A percentile compares a stretch with the other conserved stretches of the same genome.
These are phyloP conservation scores for Chlorella variabilis DNA, from an alignment of 163 green algal species.

Conservation along the genomic window DNA sequence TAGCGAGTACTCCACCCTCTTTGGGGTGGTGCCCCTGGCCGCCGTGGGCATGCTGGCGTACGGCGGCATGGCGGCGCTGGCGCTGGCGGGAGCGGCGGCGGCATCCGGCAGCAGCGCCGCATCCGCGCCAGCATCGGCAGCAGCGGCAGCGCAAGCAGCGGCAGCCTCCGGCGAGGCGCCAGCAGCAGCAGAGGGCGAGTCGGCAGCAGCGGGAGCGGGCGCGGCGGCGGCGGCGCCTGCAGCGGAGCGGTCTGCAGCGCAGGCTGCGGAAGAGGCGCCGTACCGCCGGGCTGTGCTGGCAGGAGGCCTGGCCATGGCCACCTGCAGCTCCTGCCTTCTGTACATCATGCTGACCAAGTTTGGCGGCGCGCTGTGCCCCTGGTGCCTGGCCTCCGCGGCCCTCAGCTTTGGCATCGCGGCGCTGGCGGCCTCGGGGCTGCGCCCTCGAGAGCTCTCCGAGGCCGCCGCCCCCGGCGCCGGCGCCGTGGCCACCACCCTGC, in stretches of 20 bases:
- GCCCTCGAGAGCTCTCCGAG: constrained; percentile 47
- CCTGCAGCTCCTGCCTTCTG: constrained; percentile 66
- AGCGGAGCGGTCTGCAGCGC: not conserved
- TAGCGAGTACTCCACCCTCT: constrained; percentile 79
- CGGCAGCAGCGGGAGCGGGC: too few species aligned
- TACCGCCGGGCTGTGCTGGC: constrained; percentile 45
- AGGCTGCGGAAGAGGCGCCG: not conserved
- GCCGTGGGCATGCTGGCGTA: constrained; percentile 57
- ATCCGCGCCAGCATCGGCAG: not conserved
- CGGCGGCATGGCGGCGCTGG: not conserved
- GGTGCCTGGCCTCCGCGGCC: constrained; percentile 80
- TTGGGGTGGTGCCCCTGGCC: constrained; percentile 74
- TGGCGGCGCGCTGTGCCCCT: constrained; percentile 73
- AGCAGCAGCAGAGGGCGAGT: too few species aligned
- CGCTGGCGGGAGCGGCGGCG: not conserved
- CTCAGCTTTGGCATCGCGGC: constrained; percentile 68
- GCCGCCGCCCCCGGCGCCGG: constrained; percentile 55
- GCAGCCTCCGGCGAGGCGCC: too few species aligned
- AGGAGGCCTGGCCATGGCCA: constrained; percentile 58
- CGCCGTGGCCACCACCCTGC: constrained; percentile 49
- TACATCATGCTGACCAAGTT: constrained; percentile 30
- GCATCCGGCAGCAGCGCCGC: not conserved
- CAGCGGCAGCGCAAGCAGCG: not conserved
- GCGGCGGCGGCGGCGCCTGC: too few species aligned
- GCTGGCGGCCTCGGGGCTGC: constrained; percentile 34